Evolutionary conservation across 2,329 filamentous ascomycete genomes (phyloP), one percentile per base, ranked within the genome.

Genomic region (Diaporthe capsici): DNA sequence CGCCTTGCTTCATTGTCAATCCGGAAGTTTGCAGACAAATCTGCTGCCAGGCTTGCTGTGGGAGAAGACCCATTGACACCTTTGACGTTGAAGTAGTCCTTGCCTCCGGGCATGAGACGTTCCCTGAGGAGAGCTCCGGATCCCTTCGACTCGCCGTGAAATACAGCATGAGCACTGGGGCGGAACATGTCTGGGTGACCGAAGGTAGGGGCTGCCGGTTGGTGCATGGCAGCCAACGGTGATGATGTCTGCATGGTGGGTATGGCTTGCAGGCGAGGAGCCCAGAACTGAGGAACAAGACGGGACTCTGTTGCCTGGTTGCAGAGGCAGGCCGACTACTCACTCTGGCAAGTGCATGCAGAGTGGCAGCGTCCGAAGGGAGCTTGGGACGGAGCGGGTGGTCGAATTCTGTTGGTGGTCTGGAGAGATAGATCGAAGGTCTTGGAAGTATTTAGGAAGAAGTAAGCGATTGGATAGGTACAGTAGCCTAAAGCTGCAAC

Each of bases 11-110:
- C 89, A 77, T 86, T 95, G 85, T 98, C 96, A 83, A 98, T 94
- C 83, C 96, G 94, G 84, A 98, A 98, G 87, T 98, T 99, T 83
- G 98, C 95, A 75, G 96, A 98, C 80, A 98, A 90, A 85, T 99
- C 97, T 77, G 95, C 96, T 57, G 96, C 96, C 80, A 99, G 88
- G 82, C 95, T 98, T 71, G 95, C 92, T 49, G 95, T 96, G 8
- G 97, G 97, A 74, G 97, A 99, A 28, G 96, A 98, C 67, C 95
- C 95, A 79, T 92, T 92, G 81, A 95, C 88, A 71, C 93, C 90
- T 82, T 94, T 95, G 80, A 94, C 85, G 81, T 90, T 92, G 87
- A 98, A 98, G 87, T 97, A 98, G 84, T 98, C 96, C 55, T 86
- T 87, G 60, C 89, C 85, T 77, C 89, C 88, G 79, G 90, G 86